Evolutionary conservation across 345 rosid genomes (phyloP), one percentile per base, ranked within the genome.

Genomic region (Corchorus capsularis): DNA sequence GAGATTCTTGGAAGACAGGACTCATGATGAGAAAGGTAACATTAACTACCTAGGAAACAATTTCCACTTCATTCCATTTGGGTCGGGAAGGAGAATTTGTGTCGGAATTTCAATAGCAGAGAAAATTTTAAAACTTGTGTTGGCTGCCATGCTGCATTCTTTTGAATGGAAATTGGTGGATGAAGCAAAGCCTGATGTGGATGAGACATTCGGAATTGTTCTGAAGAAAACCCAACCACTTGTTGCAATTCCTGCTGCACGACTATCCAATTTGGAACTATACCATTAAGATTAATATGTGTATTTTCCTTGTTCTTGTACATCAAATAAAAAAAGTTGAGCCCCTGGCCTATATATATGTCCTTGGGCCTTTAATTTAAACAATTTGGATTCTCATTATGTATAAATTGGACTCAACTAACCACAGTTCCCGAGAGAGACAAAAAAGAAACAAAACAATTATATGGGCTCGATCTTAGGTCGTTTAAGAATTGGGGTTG

Each of bases 71-170:
- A 61, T 81, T 17, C 83, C 76, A 11, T 81, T 77, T 69, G 78
- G 78, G 49, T 78, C 82, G 0, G 67, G 77, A 1, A 75, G 79
- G 65, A 82, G 82, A 41, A 79, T 78, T 8, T 78, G 73, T 19
- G 59, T 57, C 6, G 75, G 85, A 16, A 54, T 78, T 72, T 34
- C 63, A 34, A 4, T 82, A 4, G 75, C 63, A 0, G 82, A 83
- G 14, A 83, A 16, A 34, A 71, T 75, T 73, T 1, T 47, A 4
- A 49, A 6, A 12, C 35, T 20, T 16, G 27, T 53, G 0, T 47
- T 80, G 4, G 79, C 81, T 37, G 16, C 69, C 0, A 8, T 77
- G 16, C 0, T 74, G 46, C 79, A 66, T 32, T 41, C 64, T 2
- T 78, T 73, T 35, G 64, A 69, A 2, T 74, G 81, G 79, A 17